These are phyloP conservation scores for Euphorbia lathyris DNA, from an alignment of 345 rosid species.

Conservation along the genomic window DNA sequence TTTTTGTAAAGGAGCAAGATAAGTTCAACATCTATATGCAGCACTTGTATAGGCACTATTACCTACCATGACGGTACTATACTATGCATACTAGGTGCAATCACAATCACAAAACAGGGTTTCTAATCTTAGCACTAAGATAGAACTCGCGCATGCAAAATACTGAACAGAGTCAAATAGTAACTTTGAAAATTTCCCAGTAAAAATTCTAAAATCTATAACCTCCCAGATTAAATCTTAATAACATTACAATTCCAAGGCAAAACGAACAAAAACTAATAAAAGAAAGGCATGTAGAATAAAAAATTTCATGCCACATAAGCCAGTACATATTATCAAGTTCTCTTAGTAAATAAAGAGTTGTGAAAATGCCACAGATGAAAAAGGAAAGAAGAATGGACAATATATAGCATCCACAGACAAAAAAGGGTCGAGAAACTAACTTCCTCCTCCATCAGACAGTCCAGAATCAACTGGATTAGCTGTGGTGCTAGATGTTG, in stretches of 20 bases:
- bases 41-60: neutral
- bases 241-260: neutral
- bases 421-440: slow-evolving; percentile 32
- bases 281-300: neutral
- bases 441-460: slow-evolving; percentile 93
- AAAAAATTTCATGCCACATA: neutral
- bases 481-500: slow-evolving; percentile 44
- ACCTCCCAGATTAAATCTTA: neutral
- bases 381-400: neutral
- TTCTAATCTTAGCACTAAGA: neutral
- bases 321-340: no score
- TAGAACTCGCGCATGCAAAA: neutral
- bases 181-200: neutral
- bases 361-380: neutral
- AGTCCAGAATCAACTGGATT: slow-evolving; percentile 40
- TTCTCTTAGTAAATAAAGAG: neutral
- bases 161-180: neutral
- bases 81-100: neutral
- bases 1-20: neutral
- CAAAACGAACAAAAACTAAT: neutral
- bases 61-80: neutral
- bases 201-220: neutral
- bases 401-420: neutral
- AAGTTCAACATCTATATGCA: neutral
- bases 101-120: neutral